A percentile compares a stretch with the other conserved stretches of the same genome.
Conservation (phyloP, 345 rosid genomes). For the Pistacia vera region DNA sequence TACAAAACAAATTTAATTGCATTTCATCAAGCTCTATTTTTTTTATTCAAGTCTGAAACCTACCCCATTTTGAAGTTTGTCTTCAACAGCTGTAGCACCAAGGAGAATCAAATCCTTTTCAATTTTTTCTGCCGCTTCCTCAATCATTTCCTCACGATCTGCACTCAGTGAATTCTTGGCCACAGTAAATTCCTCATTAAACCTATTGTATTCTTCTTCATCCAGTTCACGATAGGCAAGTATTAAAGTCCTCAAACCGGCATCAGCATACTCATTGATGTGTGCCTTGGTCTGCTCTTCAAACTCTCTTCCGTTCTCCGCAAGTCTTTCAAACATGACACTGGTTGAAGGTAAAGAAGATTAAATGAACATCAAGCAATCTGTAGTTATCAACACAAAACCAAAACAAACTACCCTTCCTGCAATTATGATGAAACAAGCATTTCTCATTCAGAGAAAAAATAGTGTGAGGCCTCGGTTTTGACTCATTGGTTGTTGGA, state of each 20-base stretch:
- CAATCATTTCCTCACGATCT: constrained; percentile 73
- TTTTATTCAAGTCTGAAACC: not conserved
- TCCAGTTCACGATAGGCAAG: constrained; percentile 88
- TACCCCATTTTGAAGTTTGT: constrained; percentile 97
- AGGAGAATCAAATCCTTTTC: constrained; percentile 83
- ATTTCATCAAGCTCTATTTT: not conserved
- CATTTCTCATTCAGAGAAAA: not conserved
- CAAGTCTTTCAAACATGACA: constrained; percentile 91
- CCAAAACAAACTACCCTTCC: not conserved
- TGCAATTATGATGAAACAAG: constrained; percentile 12
- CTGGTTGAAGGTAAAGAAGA: constrained; percentile 36
- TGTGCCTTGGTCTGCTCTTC: constrained; percentile 73
- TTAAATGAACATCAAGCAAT: constrained; percentile 10
- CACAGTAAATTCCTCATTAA: constrained; percentile 61
- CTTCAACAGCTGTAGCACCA: constrained; percentile 97
- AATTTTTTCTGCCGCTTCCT: constrained; percentile 64
- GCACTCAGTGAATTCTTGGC: constrained; percentile 67
- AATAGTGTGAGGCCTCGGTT: not conserved
- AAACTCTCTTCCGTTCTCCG: constrained; percentile 52
- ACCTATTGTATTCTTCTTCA: constrained; percentile 69
- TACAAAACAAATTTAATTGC: not conserved
- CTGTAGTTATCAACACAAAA: not conserved
- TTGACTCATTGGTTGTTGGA: not conserved
- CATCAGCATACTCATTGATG: constrained; percentile 83
- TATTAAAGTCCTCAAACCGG: constrained; percentile 89